Evolutionary conservation across 768 basidiomycete species (phyloP).

Genomic region (Russula abietina): DNA sequence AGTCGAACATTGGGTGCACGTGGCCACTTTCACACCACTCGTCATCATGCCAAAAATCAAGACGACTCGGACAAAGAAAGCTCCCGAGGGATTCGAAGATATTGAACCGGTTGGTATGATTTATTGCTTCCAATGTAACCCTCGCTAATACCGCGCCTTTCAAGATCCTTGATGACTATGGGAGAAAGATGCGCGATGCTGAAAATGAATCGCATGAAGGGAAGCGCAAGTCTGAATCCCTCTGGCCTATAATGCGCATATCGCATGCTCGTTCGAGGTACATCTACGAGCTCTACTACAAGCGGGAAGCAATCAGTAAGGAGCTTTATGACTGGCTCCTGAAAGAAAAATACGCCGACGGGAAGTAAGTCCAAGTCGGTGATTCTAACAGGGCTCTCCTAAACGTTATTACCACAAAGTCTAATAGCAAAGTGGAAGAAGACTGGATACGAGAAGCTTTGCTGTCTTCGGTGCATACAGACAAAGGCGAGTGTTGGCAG

Average conservation of each 20-base stretch:
- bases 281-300: slow-evolving; percentile 98
- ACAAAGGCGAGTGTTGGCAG: slow-evolving; percentile 53
- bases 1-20: slow-evolving; percentile 13
- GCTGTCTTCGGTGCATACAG: slow-evolving; percentile 95
- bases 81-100: slow-evolving; percentile 94
- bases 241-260: slow-evolving; percentile 99
- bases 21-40: slow-evolving; percentile 8
- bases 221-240: slow-evolving; percentile 86
- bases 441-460: slow-evolving; percentile 94
- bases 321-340: slow-evolving; percentile 96
- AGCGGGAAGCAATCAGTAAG: slow-evolving; percentile 89
- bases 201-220: slow-evolving; percentile 99
- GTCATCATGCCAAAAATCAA: slow-evolving; percentile 82
- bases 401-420: slow-evolving; percentile 37
- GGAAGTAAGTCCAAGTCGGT: slow-evolving; percentile 66
- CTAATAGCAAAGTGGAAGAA: slow-evolving; percentile 99
- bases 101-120: slow-evolving; percentile 61
- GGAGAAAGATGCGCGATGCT: slow-evolving; percentile 98
- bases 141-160: neutral
- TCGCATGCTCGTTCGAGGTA: slow-evolving; percentile 94
- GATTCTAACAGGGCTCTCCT: neutral
- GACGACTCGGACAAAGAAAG: slow-evolving; percentile 87
- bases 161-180: slow-evolving; percentile 95
- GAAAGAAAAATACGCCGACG: slow-evolving; percentile 95
- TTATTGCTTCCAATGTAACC: neutral